These are phyloP conservation scores for Helicocarpus griseus DNA, from an alignment of 2,329 filamentous ascomycete genomes.

Conservation along the genomic window DNA sequence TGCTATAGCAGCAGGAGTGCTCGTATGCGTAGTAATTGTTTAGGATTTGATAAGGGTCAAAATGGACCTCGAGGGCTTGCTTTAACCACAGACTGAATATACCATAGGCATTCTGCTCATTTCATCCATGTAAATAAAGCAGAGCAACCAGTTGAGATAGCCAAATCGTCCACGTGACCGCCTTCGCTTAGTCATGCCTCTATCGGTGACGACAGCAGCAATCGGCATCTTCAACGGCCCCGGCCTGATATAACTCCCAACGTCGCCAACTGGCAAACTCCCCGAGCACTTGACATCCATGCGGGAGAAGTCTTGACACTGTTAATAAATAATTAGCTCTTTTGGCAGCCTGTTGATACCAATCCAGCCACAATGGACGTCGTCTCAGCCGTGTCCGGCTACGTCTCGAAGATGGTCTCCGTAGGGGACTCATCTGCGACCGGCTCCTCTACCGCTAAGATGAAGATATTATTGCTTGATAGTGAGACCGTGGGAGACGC, in stretches of 20 bases:
- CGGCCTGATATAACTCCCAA: no score
- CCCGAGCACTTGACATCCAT: background rate
- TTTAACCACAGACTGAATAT: no score
- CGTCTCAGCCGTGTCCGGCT: conserved; percentile 82
- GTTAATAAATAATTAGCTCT: background rate
- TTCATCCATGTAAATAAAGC: no score
- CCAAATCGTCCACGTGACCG: background rate
- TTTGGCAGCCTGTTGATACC: background rate
- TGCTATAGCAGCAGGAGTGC: no score
- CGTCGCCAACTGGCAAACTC: background rate
- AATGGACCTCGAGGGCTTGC: no score
- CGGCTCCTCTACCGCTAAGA: conserved; percentile 68
- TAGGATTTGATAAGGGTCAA: no score
- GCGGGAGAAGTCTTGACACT: background rate
- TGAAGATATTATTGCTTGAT: conserved; percentile 95
- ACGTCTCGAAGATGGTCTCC: conserved; percentile 93
- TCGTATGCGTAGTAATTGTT: no score
- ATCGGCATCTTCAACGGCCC: background rate
- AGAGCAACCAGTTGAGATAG: background rate
- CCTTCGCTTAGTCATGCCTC: background rate
- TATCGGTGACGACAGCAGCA: background rate
- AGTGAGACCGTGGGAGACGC: conserved; percentile 66
- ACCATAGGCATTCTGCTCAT: no score
- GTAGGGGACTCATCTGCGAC: conserved; percentile 59
- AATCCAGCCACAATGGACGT: conserved; percentile 66